Base-by-base conservation (phyloP, 2,329 filamentous ascomycete species). In the Fusarium sublunatum region DNA sequence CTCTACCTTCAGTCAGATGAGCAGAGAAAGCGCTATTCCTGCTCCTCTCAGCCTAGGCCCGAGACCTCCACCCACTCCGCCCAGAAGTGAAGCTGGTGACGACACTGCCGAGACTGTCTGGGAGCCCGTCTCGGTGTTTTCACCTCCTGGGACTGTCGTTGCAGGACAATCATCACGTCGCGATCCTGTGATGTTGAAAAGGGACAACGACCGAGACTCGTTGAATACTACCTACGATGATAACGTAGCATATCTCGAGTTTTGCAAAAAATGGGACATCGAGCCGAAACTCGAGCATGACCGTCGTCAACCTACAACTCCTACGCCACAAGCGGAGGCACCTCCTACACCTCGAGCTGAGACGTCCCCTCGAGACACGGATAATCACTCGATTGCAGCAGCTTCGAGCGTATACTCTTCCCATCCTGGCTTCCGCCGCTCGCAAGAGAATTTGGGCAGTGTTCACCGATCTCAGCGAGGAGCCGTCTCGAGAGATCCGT, bases 321-420 rank as follows among this genome's bases (percentile, higher is more conserved):
- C 40, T 24, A 19, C 10, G n/a, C 5, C 43, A 41, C 43, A 19
- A 13, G 8, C 11, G 2, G 15, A 11, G 6, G 35, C 19, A 19
- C 19, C 19, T 19, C 19, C 19, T 19, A 19, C 19, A 19, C 19
- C 19, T 19, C 19, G 19, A 19, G 19, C 19, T 19, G 19, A 19
- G 19, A 19, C 19, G 19, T 2, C 28, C 12, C 22, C 24, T 11
- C 31, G 29, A 22, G 19, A 15, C 1, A 25, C 10, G 5, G 42
- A n/a, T 13, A n/a, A 11, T 2, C 11, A 15, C 2, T 53, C 52
- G 4, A 9, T 45, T 35, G 46, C 39, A 5, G 24, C 44, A 19
- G n/a, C 58, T 4, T 70, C 68, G 15, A 70, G 68, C 15, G 11
- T 67, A 2, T 70, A 69, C 51, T 70, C 66, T 15, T 25, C 45